A percentile compares a stretch with the other conserved stretches of the same genome.
These are phyloP conservation scores for barley (Hordeum vulgare) DNA, from an alignment of 176 grass and related monocot species.

Conservation along the genomic window DNA sequence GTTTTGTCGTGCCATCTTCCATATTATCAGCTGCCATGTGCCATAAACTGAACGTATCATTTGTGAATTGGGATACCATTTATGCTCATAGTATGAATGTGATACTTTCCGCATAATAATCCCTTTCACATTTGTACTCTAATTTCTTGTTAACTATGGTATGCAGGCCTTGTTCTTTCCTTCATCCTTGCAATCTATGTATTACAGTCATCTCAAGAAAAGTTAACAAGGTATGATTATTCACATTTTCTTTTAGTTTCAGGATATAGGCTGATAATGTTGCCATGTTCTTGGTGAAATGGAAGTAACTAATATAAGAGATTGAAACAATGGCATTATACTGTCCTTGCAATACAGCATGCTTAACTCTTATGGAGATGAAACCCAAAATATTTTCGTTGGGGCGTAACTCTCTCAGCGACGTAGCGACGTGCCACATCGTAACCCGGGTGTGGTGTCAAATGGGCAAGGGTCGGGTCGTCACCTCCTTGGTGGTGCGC, in stretches of 20 bases:
- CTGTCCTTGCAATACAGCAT: neutral
- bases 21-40: neutral
- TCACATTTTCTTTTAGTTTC: conserved; percentile 11
- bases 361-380: too few relatives aligned
- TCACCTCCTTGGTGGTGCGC: too few relatives aligned
- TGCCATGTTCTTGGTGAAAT: neutral
- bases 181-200: conserved; percentile 52
- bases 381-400: too few relatives aligned
- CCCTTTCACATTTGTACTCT: neutral
- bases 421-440: too few relatives aligned
- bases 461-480: too few relatives aligned
- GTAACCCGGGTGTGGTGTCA: too few relatives aligned
- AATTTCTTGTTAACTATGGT: neutral
- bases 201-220: conserved; percentile 52
- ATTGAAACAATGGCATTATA: neutral
- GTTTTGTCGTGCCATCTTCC: neutral
- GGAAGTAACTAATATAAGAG: neutral
- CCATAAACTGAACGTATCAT: neutral
- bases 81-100: too few relatives aligned
- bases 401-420: too few relatives aligned
- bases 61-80: neutral
- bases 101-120: neutral
- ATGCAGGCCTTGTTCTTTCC: conserved; percentile 86
- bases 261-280: neutral
- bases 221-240: conserved; percentile 37